Evolutionary conservation across 2,329 filamentous ascomycete genomes (phyloP).

Genomic region (Fusarium sublunatum): DNA sequence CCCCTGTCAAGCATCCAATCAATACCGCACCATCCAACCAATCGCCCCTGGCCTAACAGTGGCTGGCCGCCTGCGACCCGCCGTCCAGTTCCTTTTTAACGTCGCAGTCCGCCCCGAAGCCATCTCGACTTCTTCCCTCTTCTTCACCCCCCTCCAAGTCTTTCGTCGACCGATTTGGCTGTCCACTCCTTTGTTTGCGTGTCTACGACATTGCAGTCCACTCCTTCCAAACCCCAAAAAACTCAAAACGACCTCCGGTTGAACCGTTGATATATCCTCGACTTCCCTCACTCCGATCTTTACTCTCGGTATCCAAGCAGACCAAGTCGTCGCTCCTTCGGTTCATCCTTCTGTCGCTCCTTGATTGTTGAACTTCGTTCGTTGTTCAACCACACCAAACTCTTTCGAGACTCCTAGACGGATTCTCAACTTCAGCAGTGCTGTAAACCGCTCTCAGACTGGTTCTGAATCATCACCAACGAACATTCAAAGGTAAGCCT

Average conservation of each 20-base stretch:
- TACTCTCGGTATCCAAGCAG: constrained; percentile 33
- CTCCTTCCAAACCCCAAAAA: constrained; percentile 42
- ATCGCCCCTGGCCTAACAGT: constrained; percentile 37
- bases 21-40: constrained; percentile 39
- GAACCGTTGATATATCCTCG: constrained; percentile 46
- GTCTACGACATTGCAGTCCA: constrained; percentile 50
- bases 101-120: constrained; percentile 41
- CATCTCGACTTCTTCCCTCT: constrained; percentile 35
- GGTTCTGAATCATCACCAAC: constrained; percentile 43
- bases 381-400: constrained; percentile 40
- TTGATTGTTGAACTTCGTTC: constrained; percentile 38
- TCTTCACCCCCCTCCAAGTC: constrained; percentile 46
- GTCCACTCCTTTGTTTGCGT: constrained; percentile 48
- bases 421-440: constrained; percentile 42
- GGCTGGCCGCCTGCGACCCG: constrained; percentile 39
- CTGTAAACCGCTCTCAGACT: constrained; percentile 41
- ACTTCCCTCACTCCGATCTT: constrained; percentile 34
- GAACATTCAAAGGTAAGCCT: constrained; percentile 33
- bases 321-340: constrained; percentile 39
- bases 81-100: constrained; percentile 48
- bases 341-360: constrained; percentile 44
- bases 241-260: constrained; percentile 44
- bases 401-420: constrained; percentile 43
- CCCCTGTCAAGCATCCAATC: constrained; percentile 40
- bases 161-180: constrained; percentile 43